These are phyloP conservation scores for Penicillium digitatum DNA, from an alignment of 2,329 filamentous ascomycete genomes.

Conservation along the genomic window DNA sequence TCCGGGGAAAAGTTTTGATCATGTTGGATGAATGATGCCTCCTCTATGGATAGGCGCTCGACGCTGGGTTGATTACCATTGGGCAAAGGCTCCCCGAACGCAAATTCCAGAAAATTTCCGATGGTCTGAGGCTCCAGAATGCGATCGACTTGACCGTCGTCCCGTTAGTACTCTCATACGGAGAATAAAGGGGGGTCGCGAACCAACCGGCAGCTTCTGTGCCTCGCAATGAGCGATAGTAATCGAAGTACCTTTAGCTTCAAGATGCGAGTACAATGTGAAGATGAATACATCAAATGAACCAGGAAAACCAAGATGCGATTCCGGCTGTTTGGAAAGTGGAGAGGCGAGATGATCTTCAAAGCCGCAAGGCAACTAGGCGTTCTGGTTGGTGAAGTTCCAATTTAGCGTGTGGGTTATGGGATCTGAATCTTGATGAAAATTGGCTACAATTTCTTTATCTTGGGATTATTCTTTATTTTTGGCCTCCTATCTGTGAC, in stretches of 20 bases:
- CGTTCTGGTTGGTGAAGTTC: not conserved
- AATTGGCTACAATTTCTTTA: not conserved
- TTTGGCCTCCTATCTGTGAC: not conserved
- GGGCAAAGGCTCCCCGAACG: conserved; percentile 9
- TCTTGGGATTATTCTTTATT: not conserved
- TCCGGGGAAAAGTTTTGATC: not conserved
- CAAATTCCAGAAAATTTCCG: conserved; percentile 18
- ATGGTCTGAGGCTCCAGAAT: conserved; percentile 27
- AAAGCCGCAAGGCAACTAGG: not conserved
- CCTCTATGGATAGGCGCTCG: conserved; percentile 5
- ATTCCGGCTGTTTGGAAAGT: not conserved
- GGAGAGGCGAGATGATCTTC: not conserved
- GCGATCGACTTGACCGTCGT: conserved; percentile 23
- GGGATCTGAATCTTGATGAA: not conserved
- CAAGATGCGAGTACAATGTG: conserved; percentile 1
- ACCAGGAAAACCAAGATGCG: not conserved
- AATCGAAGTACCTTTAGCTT: not conserved
- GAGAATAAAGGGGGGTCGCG: not conserved
- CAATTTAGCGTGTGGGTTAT: not conserved
- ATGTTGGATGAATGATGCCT: conserved; percentile 2
- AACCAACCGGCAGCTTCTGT: conserved; percentile 14
- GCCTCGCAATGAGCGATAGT: conserved; percentile 7
- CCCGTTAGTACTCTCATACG: not conserved
- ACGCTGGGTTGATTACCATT: conserved; percentile 16
- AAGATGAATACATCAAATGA: not conserved